These are phyloP conservation scores for Rubia peregrina DNA, from an alignment of 305 asterid species.

Conservation along the genomic window DNA sequence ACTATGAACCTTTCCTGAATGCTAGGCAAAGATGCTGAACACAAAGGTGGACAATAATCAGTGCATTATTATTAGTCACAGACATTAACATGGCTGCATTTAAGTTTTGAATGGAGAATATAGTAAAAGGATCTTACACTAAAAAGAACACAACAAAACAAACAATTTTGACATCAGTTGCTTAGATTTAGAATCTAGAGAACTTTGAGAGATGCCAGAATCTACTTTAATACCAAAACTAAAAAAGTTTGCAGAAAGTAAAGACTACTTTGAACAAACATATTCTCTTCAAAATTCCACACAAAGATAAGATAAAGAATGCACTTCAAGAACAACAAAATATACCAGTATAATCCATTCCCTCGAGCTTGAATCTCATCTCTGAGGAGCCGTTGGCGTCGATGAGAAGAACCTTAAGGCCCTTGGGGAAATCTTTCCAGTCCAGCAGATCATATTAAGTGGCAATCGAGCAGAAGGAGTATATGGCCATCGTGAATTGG, in stretches of 20 bases:
- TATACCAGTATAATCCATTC: conserved; percentile 40
- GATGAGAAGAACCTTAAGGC: conserved; percentile 45
- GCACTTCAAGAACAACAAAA: neutral
- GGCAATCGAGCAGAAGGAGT: no score
- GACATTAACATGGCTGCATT: neutral
- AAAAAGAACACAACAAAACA: neutral
- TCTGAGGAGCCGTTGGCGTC: conserved; percentile 24
- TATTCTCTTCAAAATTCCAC: neutral
- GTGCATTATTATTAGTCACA: neutral
- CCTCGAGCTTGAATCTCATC: conserved; percentile 37
- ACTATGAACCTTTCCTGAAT: no score
- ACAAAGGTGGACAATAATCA: neutral
- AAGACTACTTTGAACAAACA: neutral
- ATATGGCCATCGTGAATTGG: no score
- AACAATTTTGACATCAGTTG: neutral
- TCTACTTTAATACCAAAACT: neutral
- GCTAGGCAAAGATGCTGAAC: no score
- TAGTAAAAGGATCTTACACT: neutral
- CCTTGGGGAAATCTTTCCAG: conserved; percentile 49
- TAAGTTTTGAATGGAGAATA: neutral
- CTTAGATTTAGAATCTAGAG: conserved; percentile 5
- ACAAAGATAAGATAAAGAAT: conserved; percentile 9
- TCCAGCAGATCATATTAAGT: no score
- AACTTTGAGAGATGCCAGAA: conserved; percentile 5
- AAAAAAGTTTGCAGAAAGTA: neutral